These are phyloP conservation scores for Oryza meyeriana DNA, from an alignment of 176 grass and related monocot species.

Conservation along the genomic window DNA sequence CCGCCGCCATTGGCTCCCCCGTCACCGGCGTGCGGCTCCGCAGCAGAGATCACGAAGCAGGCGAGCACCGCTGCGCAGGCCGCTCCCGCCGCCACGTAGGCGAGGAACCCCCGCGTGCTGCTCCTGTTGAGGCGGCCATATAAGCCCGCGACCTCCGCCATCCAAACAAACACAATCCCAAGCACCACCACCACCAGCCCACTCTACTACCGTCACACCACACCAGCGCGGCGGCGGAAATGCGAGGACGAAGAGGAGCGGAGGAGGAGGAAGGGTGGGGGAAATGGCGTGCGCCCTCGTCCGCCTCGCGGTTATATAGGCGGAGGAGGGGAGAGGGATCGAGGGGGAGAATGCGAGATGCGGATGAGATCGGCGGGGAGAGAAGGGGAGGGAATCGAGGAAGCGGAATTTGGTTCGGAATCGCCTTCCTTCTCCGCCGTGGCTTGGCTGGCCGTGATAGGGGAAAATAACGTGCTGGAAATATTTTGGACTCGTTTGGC, in stretches of 20 bases:
- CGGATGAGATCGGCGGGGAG: constrained; percentile 5
- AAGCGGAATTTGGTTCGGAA: constrained; percentile 19
- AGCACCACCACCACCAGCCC: not conserved
- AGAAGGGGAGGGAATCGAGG: not conserved
- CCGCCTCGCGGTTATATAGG: constrained; percentile 22
- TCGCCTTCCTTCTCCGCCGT: not conserved
- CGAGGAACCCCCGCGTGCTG: constrained; percentile 57
- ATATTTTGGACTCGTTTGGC: not conserved
- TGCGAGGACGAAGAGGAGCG: not conserved
- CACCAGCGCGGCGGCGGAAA: not conserved
- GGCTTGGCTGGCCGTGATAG: not conserved
- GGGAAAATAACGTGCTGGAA: not conserved
- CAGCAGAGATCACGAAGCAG: constrained; percentile 52
- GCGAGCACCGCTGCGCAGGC: constrained; percentile 48
- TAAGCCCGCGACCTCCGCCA: constrained; percentile 24
- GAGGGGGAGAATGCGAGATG: not conserved
- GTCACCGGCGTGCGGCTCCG: not conserved
- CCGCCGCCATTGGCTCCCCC: not conserved
- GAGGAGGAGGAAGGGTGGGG: too few species aligned
- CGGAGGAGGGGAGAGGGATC: not conserved
- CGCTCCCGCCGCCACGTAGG: constrained; percentile 44
- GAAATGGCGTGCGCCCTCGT: constrained; percentile 5
- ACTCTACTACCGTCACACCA: not conserved
- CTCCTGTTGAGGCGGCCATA: constrained; percentile 46
- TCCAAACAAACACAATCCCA: not conserved